Base-by-base conservation (phyloP, 2,329 filamentous ascomycete genomes). In the Fusarium sp. region DNA sequence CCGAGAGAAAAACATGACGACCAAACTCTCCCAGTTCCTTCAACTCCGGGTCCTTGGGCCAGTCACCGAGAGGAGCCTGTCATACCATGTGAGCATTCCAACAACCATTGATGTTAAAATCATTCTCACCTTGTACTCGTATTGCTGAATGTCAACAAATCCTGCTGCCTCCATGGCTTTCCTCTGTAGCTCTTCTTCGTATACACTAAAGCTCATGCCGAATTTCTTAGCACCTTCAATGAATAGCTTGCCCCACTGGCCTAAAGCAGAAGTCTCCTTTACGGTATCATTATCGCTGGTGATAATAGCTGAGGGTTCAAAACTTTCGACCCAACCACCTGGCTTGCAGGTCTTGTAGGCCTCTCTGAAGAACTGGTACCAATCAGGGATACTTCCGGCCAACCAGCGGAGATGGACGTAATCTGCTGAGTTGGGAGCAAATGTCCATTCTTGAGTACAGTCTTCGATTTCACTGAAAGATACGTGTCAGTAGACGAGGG, bases 391-490 rank as follows among this genome's bases (percentile, higher is more conserved):
- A 6, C 42, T 44, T 2, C 60, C 60, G 11, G 59, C 5, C 1
- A 62, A 36, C 60, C 60, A 62, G 15, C 60, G 60, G 15, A 62
- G 49, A 20, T 62, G 60, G 3, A 62, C 49, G 15, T 62, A 62
- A 13, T 62, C 60, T 7, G 20, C 60, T 14, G 60, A 62, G 11
- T 62, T 25, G 14, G 53, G 31, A 3, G 60, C 36, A 39, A 62
- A 59, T 31, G 60, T 62, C 60, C 60, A 62, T 9, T 62, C 60
- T 17, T 59, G 60, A 9, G 60, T 62, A 15, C 60, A 62, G 17
- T 62, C 60, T 31, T 62, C 60, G 1, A 62, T 62, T 22, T 62
- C 60, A 42, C 60, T 62, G 4, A 8, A 3, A 3, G 13, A 5
- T 4, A 12, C 5, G 6, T 14, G 18, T 62, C 22, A 62, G 36